Conservation (phyloP, 768 basidiomycete genomes). For the Amanita phalloides region DNA sequence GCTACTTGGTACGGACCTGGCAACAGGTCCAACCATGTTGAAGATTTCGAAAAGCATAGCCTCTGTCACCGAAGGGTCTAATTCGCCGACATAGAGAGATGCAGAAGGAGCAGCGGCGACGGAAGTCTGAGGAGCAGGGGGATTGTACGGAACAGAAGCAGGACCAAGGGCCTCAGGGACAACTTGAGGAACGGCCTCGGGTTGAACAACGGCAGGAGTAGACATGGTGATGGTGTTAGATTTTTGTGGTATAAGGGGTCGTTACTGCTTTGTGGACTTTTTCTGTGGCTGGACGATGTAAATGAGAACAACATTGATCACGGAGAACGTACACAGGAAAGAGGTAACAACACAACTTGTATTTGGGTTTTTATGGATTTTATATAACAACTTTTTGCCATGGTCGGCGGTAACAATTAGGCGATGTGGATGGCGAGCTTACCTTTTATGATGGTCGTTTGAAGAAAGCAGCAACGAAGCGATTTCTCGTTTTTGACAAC, state of each 20-base stretch:
- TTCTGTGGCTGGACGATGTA: slow-evolving; percentile 41
- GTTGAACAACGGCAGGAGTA: slow-evolving; percentile 40
- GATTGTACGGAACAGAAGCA: slow-evolving; percentile 45
- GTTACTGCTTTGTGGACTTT: slow-evolving; percentile 92
- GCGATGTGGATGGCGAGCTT: slow-evolving; percentile 18
- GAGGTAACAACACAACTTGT: slow-evolving; percentile 64
- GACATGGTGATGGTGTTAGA: slow-evolving; percentile 36
- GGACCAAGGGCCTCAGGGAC: slow-evolving; percentile 35
- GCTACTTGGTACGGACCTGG: slow-evolving; percentile 49
- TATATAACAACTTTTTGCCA: slow-evolving; percentile 67
- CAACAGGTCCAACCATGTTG: slow-evolving; percentile 99
- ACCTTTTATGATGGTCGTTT: slow-evolving; percentile 68
- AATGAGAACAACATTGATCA: slow-evolving; percentile 7
- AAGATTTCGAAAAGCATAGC: slow-evolving; percentile 99
- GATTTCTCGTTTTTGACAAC: slow-evolving; percentile 19
- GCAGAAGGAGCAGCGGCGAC: slow-evolving; percentile 68
- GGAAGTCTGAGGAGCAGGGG: slow-evolving; percentile 43
- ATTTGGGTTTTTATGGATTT: slow-evolving; percentile 56
- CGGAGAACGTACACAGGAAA: slow-evolving; percentile 46
- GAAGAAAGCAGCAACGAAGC: slow-evolving; percentile 26
- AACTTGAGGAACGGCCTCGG: slow-evolving; percentile 42
- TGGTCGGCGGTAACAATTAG: slow-evolving; percentile 12
- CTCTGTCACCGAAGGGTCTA: slow-evolving; percentile 96
- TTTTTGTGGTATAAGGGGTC: slow-evolving; percentile 55
- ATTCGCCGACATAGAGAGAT: slow-evolving; percentile 97